Conservation (phyloP, 2,329 filamentous ascomycete genomes). For the Monilinia fructicola region DNA sequence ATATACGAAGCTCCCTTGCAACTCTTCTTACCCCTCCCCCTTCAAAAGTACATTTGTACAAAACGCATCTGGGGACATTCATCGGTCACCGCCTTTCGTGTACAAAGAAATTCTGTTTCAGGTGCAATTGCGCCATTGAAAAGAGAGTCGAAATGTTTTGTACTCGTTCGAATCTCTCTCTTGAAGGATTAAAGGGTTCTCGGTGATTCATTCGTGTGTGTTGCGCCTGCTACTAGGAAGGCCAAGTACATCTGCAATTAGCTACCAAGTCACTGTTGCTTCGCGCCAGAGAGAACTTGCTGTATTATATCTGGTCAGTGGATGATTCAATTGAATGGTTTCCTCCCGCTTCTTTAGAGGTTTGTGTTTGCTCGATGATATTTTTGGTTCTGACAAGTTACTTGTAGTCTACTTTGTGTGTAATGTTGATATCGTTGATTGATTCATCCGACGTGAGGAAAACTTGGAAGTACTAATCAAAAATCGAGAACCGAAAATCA, state of each 20-base stretch:
- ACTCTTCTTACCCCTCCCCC: slow-evolving; percentile 1
- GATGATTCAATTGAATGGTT: slow-evolving; percentile 32
- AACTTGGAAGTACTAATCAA: slow-evolving; percentile 7
- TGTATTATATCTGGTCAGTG: slow-evolving; percentile 41
- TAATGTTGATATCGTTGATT: slow-evolving; percentile 19
- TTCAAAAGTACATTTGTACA: slow-evolving; percentile 3
- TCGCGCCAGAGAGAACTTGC: slow-evolving; percentile 30
- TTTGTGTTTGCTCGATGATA: slow-evolving; percentile 15
- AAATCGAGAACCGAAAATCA: background rate
- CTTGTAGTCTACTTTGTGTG: slow-evolving; percentile 29
- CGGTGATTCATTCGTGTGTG: slow-evolving; percentile 16
- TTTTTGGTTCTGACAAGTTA: slow-evolving; percentile 32
- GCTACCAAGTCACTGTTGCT: slow-evolving; percentile 30
- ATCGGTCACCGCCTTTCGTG: slow-evolving; percentile 31
- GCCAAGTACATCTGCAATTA: slow-evolving; percentile 32
- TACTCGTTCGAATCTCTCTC: slow-evolving; percentile 38
- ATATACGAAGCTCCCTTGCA: slow-evolving; percentile 19
- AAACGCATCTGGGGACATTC: slow-evolving; percentile 7
- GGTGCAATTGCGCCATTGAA: slow-evolving; percentile 33
- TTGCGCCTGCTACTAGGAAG: slow-evolving; percentile 21
- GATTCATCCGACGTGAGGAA: slow-evolving; percentile 10
- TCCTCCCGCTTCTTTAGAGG: slow-evolving; percentile 25
- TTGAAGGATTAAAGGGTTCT: slow-evolving; percentile 42
- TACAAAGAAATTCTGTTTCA: slow-evolving; percentile 30
- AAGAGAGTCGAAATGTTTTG: slow-evolving; percentile 40